These are phyloP conservation scores for Inga leiocalycina DNA, from an alignment of 306 rosid species.

Conservation along the genomic window DNA sequence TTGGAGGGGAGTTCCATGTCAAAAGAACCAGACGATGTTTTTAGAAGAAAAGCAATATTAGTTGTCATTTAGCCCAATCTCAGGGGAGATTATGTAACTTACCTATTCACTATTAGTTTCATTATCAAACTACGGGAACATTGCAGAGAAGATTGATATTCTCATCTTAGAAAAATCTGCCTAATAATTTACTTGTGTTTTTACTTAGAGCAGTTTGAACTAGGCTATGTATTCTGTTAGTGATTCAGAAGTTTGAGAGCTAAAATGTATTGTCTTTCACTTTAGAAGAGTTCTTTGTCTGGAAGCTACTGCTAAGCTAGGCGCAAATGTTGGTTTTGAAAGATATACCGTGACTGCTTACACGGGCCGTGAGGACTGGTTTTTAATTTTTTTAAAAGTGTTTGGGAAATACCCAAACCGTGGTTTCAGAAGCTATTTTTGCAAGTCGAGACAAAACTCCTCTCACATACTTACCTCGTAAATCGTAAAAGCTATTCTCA, in stretches of 20 bases:
- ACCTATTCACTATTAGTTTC: not conserved
- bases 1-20: not conserved
- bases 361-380: not conserved
- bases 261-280: not conserved
- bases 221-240: not conserved
- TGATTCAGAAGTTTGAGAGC: conserved; percentile 10
- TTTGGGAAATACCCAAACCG: too few relatives aligned
- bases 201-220: conserved; percentile 17
- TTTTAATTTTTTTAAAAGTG: not conserved
- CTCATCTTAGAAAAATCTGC: not conserved
- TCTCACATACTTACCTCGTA: not conserved
- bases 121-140: not conserved
- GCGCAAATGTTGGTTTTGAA: conserved; percentile 11
- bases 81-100: not conserved
- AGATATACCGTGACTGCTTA: not conserved
- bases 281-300: not conserved
- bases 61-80: not conserved
- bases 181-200: not conserved
- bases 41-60: not conserved
- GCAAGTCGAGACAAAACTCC: too few relatives aligned
- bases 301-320: conserved; percentile 1
- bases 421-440: too few relatives aligned
- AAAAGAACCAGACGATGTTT: not conserved
- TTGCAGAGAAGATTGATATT: conserved; percentile 16
- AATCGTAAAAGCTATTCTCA: too few relatives aligned